Evolutionary conservation across 495 filamentous ascomycete genomes (phyloP), one percentile per base, ranked within the genome.

Genomic region (Aeminium ludgeri): DNA sequence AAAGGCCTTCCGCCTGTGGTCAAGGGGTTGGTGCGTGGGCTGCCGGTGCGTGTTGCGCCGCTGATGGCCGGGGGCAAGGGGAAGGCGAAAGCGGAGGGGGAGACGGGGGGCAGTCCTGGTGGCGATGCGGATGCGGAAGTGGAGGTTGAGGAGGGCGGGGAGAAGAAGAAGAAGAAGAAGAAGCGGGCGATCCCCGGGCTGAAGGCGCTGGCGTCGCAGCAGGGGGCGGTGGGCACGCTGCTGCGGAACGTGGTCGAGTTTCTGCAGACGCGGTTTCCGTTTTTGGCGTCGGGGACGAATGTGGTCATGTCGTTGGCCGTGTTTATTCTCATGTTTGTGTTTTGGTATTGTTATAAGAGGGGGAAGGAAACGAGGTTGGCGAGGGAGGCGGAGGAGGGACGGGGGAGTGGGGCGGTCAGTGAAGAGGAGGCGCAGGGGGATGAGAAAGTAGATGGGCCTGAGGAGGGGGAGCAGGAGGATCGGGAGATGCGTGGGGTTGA

Each of bases 311-410:
- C 80, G 41, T 55, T 95, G 36, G 85, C 78, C 0, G 58, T 95
- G 8, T 86, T 86, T 53, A 65, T 95, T 44, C 65, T 97, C 10
- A 60, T 97, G 23, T 83, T 86, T 55, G 81, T 87, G 36, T 72
- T 96, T 44, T 97, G 87, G 87, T 97, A 97, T 57, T 95, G 83
- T 59, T 81, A 95, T 57, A 94, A 94, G 58, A 74, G 89, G 11
- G 89, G 89, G 28, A 72, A 73, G 12, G 89, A 97, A 60, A 74
- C 74, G 11, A 67, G 89, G 28, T 66, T 94, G 1, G 82, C 43
- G 5, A 16, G 36, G 11, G 50, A 49, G 36, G 51, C 39, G n/a
- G 47, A 35, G 6, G 45, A 42, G 29, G 43, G n/a, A 3, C 35
- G 36, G 19, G 25, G 15, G 7, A 38, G 20, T 15, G 37, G 12